Base-by-base conservation (phyloP, 352 stramenopile species). In the Peronospora destructor region DNA sequence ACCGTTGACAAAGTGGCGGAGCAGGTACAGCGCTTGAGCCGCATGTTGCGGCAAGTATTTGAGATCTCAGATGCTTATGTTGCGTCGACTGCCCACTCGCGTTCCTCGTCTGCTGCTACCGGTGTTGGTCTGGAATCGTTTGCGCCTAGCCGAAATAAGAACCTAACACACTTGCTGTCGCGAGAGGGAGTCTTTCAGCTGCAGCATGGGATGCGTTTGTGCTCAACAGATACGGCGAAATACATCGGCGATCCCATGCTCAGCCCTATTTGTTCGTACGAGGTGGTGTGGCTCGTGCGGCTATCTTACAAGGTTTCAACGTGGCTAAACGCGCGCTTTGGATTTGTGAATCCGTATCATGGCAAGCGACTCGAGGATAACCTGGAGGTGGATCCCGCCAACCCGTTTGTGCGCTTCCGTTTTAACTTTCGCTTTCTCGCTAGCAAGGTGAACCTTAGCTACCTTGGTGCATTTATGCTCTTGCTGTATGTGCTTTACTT, bases 341-440 rank as follows among this genome's bases (percentile, higher is more conserved):
- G 76, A 1, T 71, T 94, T 19, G 56, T 52, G 36, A 87, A 75
- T 14, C 76, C 80, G 37, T 92, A 90, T 56, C 53, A 74, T 21
- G 75, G 78, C 48, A 80, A 79, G 40, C 64, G 63, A 14, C 73
- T 92, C 14, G 71, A 87, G 29, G 76, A 89, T 62, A 92, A 92
- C 39, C 25, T 87, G 11, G 54, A 78, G 34, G 72, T 91, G 33
- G 73, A 87, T 40, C 61, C 77, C 21, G 53, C 50, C 3, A 65
- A 47, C 39, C 49, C 51, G 6, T 72, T 75, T 29, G 55, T 59
- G 32, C 43, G 52, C 11, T 94, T 94, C 59, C 80, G 78, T 21
- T 87, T 91, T 64, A 90, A 94, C 63, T 71, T 94, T 42, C 83
- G 83, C 56, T 94, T 91, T 58, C 68, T 94, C 34, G 83, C 83